These are phyloP conservation scores for Hypoxylon cercidicola DNA, from an alignment of 495 filamentous ascomycete species.

Conservation along the genomic window DNA sequence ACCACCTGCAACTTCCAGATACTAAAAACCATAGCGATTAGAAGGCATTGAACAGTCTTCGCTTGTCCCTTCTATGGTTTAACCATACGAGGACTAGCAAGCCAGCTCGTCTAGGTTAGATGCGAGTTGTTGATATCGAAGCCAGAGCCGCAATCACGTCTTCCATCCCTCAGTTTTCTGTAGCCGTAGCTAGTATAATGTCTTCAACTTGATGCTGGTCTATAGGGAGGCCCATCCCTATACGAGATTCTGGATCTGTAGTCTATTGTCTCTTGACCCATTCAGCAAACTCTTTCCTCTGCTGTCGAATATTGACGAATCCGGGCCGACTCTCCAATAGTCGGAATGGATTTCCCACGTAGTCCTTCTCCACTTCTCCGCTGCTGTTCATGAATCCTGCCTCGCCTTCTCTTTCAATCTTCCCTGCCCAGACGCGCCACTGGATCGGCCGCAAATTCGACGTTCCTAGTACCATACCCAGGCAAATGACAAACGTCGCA, in stretches of 20 bases:
- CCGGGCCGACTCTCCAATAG: slow-evolving; percentile 58
- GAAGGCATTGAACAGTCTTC: no score
- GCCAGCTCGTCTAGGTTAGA: no score
- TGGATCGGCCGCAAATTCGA: slow-evolving; percentile 78
- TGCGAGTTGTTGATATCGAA: not conserved
- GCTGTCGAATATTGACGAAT: slow-evolving; percentile 68
- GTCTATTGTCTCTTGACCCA: slow-evolving; percentile 64
- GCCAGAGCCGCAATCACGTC: not conserved
- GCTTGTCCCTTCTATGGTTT: no score
- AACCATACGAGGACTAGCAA: no score
- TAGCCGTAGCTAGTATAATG: not conserved
- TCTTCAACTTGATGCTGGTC: not conserved
- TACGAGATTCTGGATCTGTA: not conserved
- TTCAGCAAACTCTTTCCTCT: slow-evolving; percentile 78
- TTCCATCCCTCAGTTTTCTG: not conserved
- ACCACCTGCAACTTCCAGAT: no score
- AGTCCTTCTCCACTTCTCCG: slow-evolving; percentile 65
- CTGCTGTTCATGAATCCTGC: slow-evolving; percentile 74
- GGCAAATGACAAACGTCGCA: slow-evolving; percentile 73
- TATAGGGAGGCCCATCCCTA: not conserved
- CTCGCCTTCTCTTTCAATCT: slow-evolving; percentile 80
- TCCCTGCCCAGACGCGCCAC: slow-evolving; percentile 85
- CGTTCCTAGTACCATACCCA: slow-evolving; percentile 76
- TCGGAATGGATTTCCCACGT: slow-evolving; percentile 61
- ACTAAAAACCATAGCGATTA: no score